phyloP scores from a whole-genome alignment of 495 filamentous ascomycete genomes.

The Xylaria venustula region DNA sequence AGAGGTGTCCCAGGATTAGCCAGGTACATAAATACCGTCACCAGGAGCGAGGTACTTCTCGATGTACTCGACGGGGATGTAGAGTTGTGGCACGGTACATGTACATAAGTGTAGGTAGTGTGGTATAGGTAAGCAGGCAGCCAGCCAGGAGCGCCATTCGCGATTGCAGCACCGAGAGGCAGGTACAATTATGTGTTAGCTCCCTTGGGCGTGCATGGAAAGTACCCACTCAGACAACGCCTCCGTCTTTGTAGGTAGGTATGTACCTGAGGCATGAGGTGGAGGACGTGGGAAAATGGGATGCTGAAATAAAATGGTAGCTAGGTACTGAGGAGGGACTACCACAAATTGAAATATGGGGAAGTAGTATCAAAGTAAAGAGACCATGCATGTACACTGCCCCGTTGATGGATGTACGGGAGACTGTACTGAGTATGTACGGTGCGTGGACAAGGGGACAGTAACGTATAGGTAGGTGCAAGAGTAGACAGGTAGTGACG shows the following conservation, averaged over 20 bases:
- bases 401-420: not conserved
- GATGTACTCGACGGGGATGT: not conserved
- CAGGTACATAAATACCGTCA: slow-evolving; percentile 13
- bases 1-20: not conserved
- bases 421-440: not conserved
- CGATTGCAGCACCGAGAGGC: slow-evolving; percentile 12
- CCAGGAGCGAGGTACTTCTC: no score
- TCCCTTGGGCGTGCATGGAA: not conserved
- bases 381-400: slow-evolving; percentile 8
- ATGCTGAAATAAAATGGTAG: not conserved
- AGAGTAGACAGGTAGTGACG: not conserved
- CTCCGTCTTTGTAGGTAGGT: no score
- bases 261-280: not conserved
- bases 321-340: not conserved
- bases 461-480: not conserved
- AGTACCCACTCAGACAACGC: slow-evolving; percentile 8
- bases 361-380: slow-evolving; percentile 1
- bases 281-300: not conserved
- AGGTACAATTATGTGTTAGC: slow-evolving; percentile 10
- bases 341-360: slow-evolving; percentile 9
- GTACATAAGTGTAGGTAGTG: slow-evolving; percentile 1
- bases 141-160: not conserved
- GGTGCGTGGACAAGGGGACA: not conserved
- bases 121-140: slow-evolving; percentile 12
- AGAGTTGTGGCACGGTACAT: slow-evolving; percentile 6